Base-by-base conservation (phyloP, 805 yeast genomes). In the Ogataea nakhonphanomensis region DNA sequence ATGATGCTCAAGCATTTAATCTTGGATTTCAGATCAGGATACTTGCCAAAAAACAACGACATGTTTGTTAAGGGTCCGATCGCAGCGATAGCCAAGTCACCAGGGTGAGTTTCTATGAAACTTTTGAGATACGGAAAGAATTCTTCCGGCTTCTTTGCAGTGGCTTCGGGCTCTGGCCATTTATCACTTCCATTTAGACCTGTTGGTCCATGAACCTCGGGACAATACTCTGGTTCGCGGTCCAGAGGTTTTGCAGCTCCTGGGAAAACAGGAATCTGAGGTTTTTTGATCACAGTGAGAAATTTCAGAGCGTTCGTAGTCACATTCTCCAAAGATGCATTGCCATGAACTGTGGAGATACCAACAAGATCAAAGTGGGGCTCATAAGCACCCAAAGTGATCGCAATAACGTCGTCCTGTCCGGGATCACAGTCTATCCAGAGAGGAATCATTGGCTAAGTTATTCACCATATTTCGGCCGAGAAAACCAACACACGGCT, bases 361-460 rank as follows among this genome's bases (percentile, higher is more conserved):
- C 93, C 95, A 3, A 79, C 50, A 8, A 85, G 59, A 11, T 74
- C 59, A 61, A 78, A 75, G 20, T 70, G 62, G 0, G 87, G 84
- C 47, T 79, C 74, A 53, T 73, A 76, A 7, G 76, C 65, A 0
- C 86, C 78, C 20, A 88, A 48, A 8, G 84, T 63, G 7, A 88
- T 68, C 4, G 93, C 95, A 32, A 85, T 73, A 1, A 85, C 81
- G 53, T 88, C 96, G 55, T 88, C 96, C 54, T 84, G 93, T 1
- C 96, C 95, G 0, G 95, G 95, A 56, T 88, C 96, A 60, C 96
- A 88, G 62, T 88, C 96, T 9, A 88, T 61, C 95, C 95, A 88
- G 5, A 88, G 54, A 0, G 95, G 95, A 14, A 79, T 74, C 41
- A 50, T 43, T 8, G 10, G 7, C 5, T 11, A 22, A 33, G 25